phyloP scores from a whole-genome alignment of 2,329 filamentous ascomycete species.

The Cladosporium sp. region DNA sequence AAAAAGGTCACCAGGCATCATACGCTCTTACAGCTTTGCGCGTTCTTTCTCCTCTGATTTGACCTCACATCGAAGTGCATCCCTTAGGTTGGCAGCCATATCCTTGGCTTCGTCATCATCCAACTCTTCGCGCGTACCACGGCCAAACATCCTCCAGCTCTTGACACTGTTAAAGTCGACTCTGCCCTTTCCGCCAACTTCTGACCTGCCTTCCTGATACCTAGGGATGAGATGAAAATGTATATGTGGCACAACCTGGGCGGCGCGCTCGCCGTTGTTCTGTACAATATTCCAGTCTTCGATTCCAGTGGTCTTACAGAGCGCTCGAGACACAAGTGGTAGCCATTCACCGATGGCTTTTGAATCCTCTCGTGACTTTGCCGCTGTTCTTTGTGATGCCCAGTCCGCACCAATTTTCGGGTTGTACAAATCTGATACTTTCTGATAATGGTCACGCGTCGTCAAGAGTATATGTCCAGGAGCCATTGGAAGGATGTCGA shows the following conservation, averaged over 20 bases:
- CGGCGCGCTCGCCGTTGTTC: conserved; percentile 84
- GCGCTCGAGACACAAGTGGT: conserved; percentile 66
- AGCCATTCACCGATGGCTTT: conserved; percentile 49
- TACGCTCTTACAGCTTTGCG: not conserved
- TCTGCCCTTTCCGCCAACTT: conserved; percentile 49
- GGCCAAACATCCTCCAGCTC: conserved; percentile 80
- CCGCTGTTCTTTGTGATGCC: conserved; percentile 16
- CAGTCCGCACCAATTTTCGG: conserved; percentile 16
- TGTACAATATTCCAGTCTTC: conserved; percentile 95
- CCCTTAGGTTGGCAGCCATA: conserved; percentile 51
- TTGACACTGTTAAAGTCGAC: conserved; percentile 39
- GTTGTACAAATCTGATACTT: conserved; percentile 63
- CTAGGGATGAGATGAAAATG: conserved; percentile 94
- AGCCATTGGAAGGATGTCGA: conserved; percentile 88
- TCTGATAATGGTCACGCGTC: conserved; percentile 71
- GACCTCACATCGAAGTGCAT: conserved; percentile 27
- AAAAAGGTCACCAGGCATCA: not conserved
- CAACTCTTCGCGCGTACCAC: conserved; percentile 66
- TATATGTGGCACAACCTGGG: conserved; percentile 88
- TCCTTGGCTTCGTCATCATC: conserved; percentile 68
- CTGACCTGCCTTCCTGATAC: conserved; percentile 50
- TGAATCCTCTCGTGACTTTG: conserved; percentile 19
- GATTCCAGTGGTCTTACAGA: conserved; percentile 65
- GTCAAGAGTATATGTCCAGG: conserved; percentile 79
- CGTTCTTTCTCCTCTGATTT: not conserved